These are phyloP conservation scores for Suhomyces vadensis DNA, from an alignment of 805 yeast species.

Conservation along the genomic window DNA sequence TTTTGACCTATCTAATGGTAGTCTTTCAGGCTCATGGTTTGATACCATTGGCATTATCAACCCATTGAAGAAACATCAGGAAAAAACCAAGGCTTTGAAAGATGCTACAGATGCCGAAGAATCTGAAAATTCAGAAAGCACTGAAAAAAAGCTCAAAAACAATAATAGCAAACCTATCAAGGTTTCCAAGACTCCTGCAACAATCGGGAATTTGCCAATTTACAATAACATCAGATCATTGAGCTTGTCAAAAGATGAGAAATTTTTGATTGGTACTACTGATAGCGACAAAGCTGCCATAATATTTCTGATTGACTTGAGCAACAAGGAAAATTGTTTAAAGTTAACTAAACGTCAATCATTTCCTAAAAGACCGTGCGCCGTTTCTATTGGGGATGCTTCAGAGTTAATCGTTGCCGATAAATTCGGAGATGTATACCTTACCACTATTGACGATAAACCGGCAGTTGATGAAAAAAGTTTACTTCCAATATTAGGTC, in stretches of 20 bases:
- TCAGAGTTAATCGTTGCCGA: constrained; percentile 71
- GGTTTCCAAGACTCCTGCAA: constrained; percentile 55
- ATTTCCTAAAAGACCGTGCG: constrained; percentile 91
- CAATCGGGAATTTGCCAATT: constrained; percentile 70
- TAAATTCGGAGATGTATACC: constrained; percentile 94
- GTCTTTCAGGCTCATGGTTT: constrained; percentile 58
- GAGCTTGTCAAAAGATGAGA: constrained; percentile 49
- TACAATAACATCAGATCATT: constrained; percentile 70
- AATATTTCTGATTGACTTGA: constrained; percentile 49
- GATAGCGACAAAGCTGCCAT: constrained; percentile 83
- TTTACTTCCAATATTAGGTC: constrained; percentile 79
- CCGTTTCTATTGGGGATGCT: constrained; percentile 61
- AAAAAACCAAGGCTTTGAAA: constrained; percentile 24
- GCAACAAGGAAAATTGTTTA: constrained; percentile 42
- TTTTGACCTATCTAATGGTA: constrained; percentile 42
- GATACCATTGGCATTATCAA: constrained; percentile 56
- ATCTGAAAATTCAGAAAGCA: constrained; percentile 18
- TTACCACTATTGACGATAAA: constrained; percentile 45
- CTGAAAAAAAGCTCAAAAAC: constrained; percentile 31
- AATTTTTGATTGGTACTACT: constrained; percentile 64
- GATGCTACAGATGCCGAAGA: constrained; percentile 15
- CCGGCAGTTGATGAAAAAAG: constrained; percentile 42
- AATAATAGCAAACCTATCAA: constrained; percentile 25
- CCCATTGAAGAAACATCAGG: constrained; percentile 39
- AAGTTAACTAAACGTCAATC: constrained; percentile 64